These are phyloP conservation scores for Inonotus obliquus DNA, from an alignment of 1,284 basidiomycete species.

Conservation along the genomic window DNA sequence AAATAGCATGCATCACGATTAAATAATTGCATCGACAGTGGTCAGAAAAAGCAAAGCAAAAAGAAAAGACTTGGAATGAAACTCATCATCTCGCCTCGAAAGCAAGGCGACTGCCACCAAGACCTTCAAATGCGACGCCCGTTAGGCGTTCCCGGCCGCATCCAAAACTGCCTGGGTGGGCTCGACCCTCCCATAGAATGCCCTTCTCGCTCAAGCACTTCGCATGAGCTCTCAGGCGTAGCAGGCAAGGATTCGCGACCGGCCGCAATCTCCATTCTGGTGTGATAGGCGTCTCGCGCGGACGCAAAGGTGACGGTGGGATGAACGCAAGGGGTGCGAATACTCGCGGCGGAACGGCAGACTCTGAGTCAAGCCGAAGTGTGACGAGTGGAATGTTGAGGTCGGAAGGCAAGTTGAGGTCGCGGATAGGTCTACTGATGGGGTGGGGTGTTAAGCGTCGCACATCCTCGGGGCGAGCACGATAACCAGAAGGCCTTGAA, in stretches of 20 bases:
- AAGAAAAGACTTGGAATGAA: not conserved
- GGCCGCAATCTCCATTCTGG: constrained; percentile 40
- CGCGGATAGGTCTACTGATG: constrained; percentile 2
- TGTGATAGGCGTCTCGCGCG: constrained; percentile 26
- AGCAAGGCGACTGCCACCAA: constrained; percentile 46
- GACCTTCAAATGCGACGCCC: constrained; percentile 53
- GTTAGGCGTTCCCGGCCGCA: constrained; percentile 53
- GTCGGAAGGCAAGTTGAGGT: constrained; percentile 16
- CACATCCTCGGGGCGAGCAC: constrained; percentile 37
- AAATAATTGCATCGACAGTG: not conserved
- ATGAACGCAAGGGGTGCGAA: constrained; percentile 21
- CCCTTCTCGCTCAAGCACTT: constrained; percentile 42
- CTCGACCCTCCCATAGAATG: constrained; percentile 42
- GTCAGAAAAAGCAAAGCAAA: not conserved
- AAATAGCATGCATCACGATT: constrained; percentile 1
- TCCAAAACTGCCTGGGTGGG: constrained; percentile 40
- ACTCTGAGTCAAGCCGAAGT: not conserved
- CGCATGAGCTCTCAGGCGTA: constrained; percentile 52
- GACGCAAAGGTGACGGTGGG: constrained; percentile 33
- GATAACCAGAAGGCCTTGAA: constrained; percentile 40
- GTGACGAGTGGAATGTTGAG: constrained; percentile 10
- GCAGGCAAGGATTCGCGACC: constrained; percentile 53
- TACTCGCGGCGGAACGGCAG: constrained; percentile 1
- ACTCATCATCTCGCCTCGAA: constrained; percentile 15
- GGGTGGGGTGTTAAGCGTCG: constrained; percentile 27